Percentiles rank a stretch among this genome's conserved stretches.
These are phyloP conservation scores for Nicotiana rustica DNA, from an alignment of 305 asterid genomes.

Conservation along the genomic window DNA sequence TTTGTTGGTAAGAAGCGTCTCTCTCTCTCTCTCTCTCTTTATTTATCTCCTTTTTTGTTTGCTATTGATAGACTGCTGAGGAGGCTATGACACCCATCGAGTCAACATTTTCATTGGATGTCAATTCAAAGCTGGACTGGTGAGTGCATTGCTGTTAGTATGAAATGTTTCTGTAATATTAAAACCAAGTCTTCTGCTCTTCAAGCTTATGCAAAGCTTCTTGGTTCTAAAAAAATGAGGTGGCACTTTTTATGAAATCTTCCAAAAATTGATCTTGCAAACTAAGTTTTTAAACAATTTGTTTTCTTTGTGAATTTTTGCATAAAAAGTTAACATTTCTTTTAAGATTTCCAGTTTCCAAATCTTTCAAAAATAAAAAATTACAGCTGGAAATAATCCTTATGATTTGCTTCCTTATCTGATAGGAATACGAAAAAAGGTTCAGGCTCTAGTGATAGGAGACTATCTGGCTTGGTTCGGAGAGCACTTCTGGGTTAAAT, in stretches of 20 bases:
- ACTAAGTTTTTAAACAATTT: not conserved
- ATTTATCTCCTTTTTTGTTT: constrained; percentile 34
- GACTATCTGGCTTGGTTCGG: not conserved
- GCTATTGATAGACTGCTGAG: constrained; percentile 75
- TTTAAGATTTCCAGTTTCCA: not conserved
- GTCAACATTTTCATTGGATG: constrained; percentile 87
- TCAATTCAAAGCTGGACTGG: constrained; percentile 91
- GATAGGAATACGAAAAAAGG: not conserved
- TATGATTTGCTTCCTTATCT: not conserved
- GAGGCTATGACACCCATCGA: constrained; percentile 95
- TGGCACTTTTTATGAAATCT: not conserved
- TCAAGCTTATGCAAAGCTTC: not conserved
- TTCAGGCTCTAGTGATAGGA: not conserved
- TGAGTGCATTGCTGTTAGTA: constrained; percentile 37
- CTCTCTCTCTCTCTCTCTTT: constrained; percentile 28
- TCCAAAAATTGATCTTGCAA: not conserved
- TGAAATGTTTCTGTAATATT: not conserved
- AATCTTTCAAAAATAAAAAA: not conserved
- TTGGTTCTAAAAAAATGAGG: not conserved
- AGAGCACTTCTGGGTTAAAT: not conserved
- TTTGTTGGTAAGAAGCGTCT: not conserved
- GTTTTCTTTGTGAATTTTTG: too few relatives aligned
- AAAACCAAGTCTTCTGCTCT: not conserved
- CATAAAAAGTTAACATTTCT: not conserved
- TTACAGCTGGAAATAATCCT: not conserved